Base-by-base conservation (phyloP, 2,329 filamentous ascomycete genomes). In the Aquanectria penicillioides region DNA sequence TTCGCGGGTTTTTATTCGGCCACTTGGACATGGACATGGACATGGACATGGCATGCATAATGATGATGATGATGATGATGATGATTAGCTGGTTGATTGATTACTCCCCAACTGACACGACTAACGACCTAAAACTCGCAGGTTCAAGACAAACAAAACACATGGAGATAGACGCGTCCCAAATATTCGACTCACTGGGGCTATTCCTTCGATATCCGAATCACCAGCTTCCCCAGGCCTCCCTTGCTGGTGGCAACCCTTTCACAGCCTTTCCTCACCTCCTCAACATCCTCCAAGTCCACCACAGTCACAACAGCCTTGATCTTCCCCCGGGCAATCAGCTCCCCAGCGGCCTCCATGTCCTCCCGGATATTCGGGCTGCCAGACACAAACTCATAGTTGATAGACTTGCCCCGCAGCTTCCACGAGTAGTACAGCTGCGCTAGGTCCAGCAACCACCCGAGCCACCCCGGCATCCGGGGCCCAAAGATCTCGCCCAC, bases 381-480 rank as follows among this genome's bases (percentile, higher is more conserved):
- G 0, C 80, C 80, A 4, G 82, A 83, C 25, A 83, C 65, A 29
- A 82, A 78, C 10, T 75, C 74, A 41, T 81, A 77, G 61, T 74
- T 71, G 37, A 83, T 76, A 3, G 70, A 71, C 9, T 81, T 83
- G 4, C 82, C 80, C 11, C 75, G 64, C 3, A 82, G 64, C 68
- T 76, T 73, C 67, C 78, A 79, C 20, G 60, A 64, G 57, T 83
- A 81, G 63, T 71, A 79, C 59, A 73, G 63, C 59, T 79, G 77
- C 12, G 71, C 74, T 3, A 78, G 40, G 34, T 75, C 70, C 4
- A 76, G 55, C 4, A 75, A 6, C 63, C 74, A 73, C 20, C 72
- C 72, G 25, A 82, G 51, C 71, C 79, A 79, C n/a, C 69, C 70
- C 1, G 76, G 77, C 57, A 75, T 62, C 23, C 57, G 28, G 4